These are phyloP conservation scores for Triticum turgidum DNA, from an alignment of 176 grass and related monocot species.

Conservation along the genomic window DNA sequence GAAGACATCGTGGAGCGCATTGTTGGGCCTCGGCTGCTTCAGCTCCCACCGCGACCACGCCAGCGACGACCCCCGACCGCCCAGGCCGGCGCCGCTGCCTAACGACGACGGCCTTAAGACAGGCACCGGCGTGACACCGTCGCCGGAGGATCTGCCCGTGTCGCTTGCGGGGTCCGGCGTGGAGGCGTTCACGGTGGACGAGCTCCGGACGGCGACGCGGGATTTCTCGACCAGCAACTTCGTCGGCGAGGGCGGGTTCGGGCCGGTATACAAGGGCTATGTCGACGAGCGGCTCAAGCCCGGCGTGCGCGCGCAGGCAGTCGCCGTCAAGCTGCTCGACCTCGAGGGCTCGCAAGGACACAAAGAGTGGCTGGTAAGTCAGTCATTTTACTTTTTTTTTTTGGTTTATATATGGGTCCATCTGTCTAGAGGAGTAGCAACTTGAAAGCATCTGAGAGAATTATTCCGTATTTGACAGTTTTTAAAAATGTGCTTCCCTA, in stretches of 20 bases:
- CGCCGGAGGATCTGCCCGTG: constrained; percentile 45
- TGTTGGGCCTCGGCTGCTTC: constrained; percentile 48
- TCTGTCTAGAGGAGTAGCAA: not conserved
- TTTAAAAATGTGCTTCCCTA: not conserved
- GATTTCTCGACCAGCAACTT: constrained; percentile 71
- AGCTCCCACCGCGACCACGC: not conserved
- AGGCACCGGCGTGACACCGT: not conserved
- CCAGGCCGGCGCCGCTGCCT: constrained; percentile 7
- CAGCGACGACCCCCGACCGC: not conserved
- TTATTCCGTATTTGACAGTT: too few species aligned
- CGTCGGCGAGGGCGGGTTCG: constrained; percentile 77
- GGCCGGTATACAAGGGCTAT: constrained; percentile 76
- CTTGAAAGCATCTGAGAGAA: not conserved
- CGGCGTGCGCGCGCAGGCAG: constrained; percentile 53
- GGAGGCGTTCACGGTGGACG: constrained; percentile 52
- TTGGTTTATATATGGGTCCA: too few species aligned
- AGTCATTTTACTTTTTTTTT: not conserved
- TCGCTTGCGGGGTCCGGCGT: constrained; percentile 60
- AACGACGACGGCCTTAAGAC: not conserved
- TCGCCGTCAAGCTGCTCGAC: constrained; percentile 76
- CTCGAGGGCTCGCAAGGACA: constrained; percentile 67
- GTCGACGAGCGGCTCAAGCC: constrained; percentile 66
- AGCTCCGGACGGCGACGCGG: constrained; percentile 52
- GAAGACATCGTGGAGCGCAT: constrained; percentile 36
- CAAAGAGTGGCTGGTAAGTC: constrained; percentile 71